Base-by-base conservation (phyloP, 2,329 filamentous ascomycete species). In the Chaetomium strumarium region DNA sequence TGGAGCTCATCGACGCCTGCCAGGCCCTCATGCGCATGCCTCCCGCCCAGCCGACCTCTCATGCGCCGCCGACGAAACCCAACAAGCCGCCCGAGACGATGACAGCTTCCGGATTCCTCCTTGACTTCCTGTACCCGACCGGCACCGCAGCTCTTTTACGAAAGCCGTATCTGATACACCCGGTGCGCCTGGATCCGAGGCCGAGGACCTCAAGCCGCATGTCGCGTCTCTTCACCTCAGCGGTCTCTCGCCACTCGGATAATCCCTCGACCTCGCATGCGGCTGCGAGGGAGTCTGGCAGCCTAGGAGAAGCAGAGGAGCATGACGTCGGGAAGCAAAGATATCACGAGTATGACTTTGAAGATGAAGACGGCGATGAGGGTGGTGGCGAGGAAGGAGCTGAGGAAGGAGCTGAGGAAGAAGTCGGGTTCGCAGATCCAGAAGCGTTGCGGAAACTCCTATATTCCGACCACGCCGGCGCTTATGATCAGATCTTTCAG, bases 111-210 rank as follows among this genome's bases (percentile, higher is more conserved):
- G 61, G 71, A 9, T 75, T 79, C 50, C 66, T 78, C 44, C 73
- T 82, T 63, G 79, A 81, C 63, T 81, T 81, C 49, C 65, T 81
- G 9, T 81, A 80, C 48, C 78, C 78, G 5, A 71, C 61, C 33
- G 72, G 71, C 10, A 70, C 75, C 11, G 52, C 72, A 12, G 66
- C 70, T 13, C 65, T 76, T 5, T 59, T 78, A 54, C 72, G 72
- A 39, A 70, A 69, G 29, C 59, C 66, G 45, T 60, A 57, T 10
- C 60, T 60, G 1, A 55, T 50, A 6, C 42, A 58, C 2, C 29
- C 53, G 10, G 55, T 60, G 33, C 58, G 57, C 3, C 49, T 62
- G 29, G 60, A 62, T 20, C 40, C 56, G 12, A 49, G 51, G 20
- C 49, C 56, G 40, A 45, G 49, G 49, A 13, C 51, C 33, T 45